Evolutionary conservation across 441 rosid species (phyloP), one percentile per base, ranked within the genome.

Genomic region (Populus trichocarpa): DNA sequence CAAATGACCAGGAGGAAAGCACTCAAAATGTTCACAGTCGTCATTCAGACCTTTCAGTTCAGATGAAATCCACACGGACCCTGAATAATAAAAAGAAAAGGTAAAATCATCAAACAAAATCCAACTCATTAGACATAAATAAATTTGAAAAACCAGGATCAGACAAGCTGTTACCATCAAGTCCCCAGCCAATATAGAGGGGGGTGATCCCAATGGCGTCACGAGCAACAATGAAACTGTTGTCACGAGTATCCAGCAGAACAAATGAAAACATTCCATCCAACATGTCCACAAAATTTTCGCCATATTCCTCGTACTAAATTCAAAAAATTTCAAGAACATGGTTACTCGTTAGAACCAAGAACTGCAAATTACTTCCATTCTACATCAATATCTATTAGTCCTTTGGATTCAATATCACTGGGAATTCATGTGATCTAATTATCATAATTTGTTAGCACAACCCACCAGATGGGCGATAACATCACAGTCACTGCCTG

Each of bases 241-340:
- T 87, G 69, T 93, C 96, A 0, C 93, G 85, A 23, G 93, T 92
- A 77, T 95, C 96, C 70, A 95, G 72, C 81, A 95, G 85, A 85
- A 95, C 99, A 72, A 95, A 91, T 4, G 98, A 93, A 84, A 95
- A 95, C 80, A 95, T 88, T 53, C 99, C 97, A 75, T 93, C 99
- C 89, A 95, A 83, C 97, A 91, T 92, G 75, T 91, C 94, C 75
- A 92, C 90, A 76, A 93, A 95, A 23, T 84, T 82, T 82, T 89
- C 98, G 20, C 97, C 97, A 82, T 91, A 67, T 80, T 95, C 99
- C 82, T 95, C 99, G 30, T 95, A 95, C 98, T 95, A n/a, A 6
- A 53, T 46, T 10, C 9, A 12, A 50, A 50, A 20, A 61, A 18
- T 13, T 46, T 46, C 18, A 46, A 46, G 20, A 46, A 46, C 0